A percentile compares a stretch with the other conserved stretches of the same genome.
phyloP scores from a whole-genome alignment of 768 basidiomycete genomes.

The Russula ochroleuca region DNA sequence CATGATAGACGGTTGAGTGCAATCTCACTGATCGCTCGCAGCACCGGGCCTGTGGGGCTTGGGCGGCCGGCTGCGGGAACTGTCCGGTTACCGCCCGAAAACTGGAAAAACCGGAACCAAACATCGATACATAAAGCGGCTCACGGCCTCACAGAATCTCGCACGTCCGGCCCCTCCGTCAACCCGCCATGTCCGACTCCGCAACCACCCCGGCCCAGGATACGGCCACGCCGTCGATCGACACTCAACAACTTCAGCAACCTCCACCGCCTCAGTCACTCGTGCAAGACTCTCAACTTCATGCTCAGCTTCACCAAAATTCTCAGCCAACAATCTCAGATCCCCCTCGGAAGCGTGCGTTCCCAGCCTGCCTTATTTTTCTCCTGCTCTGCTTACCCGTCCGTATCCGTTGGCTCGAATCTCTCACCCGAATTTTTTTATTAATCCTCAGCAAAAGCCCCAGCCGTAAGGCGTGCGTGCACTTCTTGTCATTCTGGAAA shows the following conservation, averaged over 20 bases:
- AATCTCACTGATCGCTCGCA: background rate
- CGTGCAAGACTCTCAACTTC: slow-evolving; percentile 34
- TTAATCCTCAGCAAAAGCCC: slow-evolving; percentile 59
- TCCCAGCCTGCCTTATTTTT: background rate
- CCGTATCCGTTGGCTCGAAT: slow-evolving; percentile 2
- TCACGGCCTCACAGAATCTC: slow-evolving; percentile 19
- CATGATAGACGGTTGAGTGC: background rate
- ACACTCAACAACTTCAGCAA: slow-evolving; percentile 49
- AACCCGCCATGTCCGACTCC: slow-evolving; percentile 71
- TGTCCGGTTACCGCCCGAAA: slow-evolving; percentile 23
- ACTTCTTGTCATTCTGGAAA: slow-evolving; percentile 79
- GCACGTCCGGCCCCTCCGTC: slow-evolving; percentile 39
- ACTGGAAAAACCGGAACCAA: slow-evolving; percentile 19
- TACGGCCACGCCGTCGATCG: slow-evolving; percentile 56
- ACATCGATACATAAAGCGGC: slow-evolving; percentile 27
- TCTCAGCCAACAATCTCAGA: slow-evolving; percentile 32
- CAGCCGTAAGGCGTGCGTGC: slow-evolving; percentile 76
- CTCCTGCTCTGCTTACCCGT: background rate
- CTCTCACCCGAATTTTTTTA: slow-evolving; percentile 26
- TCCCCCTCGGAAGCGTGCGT: slow-evolving; percentile 57
- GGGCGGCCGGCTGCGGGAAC: slow-evolving; percentile 18
- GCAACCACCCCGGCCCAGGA: slow-evolving; percentile 65
- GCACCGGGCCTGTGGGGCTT: slow-evolving; percentile 5
- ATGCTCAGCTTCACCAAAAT: slow-evolving; percentile 30
- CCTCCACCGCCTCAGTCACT: slow-evolving; percentile 21